Evolutionary conservation across 2,329 filamentous ascomycete species (phyloP), one percentile per base, ranked within the genome.

Genomic region (Clonostachys byssicola): DNA sequence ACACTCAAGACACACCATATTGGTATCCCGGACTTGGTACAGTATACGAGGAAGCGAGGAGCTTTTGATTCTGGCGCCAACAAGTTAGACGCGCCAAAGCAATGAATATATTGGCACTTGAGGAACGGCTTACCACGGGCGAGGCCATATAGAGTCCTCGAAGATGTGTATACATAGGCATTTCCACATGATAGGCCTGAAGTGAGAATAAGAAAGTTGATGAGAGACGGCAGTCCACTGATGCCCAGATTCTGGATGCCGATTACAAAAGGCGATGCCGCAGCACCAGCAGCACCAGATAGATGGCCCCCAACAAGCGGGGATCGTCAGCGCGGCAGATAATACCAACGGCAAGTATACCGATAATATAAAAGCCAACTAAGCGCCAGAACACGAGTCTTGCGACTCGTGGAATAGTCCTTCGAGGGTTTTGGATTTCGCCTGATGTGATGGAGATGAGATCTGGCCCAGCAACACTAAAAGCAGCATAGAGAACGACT

Each of bases 341-440:
- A 42, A 83, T 72, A 12, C 75, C 70, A 4, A 78, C 75, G 12
- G 73, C 71, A 47, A 82, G 77, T 38, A 85, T 75, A 72, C 71
- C 53, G 60, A 89, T 71, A n/a, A 89, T 75, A 64, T 89, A 89
- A 66, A 90, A 89, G 2, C 76, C 66, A 1, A 83, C 84, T 34
- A 90, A 71, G 43, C 87, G 83, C 63, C 85, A 88, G 65, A 89
- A 89, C 34, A 89, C 83, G 42, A 82, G 81, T 53, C 87, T 88
- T 67, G 80, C 88, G 2, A 86, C 86, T 49, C 76, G 77, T 1
- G 86, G 86, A 64, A 91, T 80, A 33, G 81, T 77, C 20, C 67
- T 64, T 39, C 85, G 76, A 3, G 85, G 84, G 58, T 86, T 85
- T 56, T 83, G 75, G n/a, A 83, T 78, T 63, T 88, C 85, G 41